These are phyloP conservation scores for Penicillium brasilianum DNA, from an alignment of 2,329 filamentous ascomycete genomes.

Conservation along the genomic window DNA sequence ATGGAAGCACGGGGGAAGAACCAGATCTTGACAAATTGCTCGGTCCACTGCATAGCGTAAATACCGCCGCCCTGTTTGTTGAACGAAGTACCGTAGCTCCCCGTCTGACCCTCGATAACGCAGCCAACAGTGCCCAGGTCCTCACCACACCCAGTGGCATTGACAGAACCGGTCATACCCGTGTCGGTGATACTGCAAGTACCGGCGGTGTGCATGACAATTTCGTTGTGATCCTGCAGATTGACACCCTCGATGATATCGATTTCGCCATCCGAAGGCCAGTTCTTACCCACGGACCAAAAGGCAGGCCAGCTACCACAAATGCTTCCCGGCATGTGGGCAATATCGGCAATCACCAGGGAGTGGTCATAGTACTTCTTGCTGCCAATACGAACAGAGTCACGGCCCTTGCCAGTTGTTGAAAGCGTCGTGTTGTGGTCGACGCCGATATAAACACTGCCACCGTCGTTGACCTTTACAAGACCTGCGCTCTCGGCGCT, in stretches of 20 bases:
- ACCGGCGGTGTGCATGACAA: slow-evolving; percentile 56
- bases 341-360: slow-evolving; percentile 54
- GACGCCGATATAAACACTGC: slow-evolving; percentile 52
- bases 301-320: slow-evolving; percentile 60
- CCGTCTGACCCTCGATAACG: slow-evolving; percentile 45
- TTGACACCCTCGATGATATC: slow-evolving; percentile 61
- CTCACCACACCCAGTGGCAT: slow-evolving; percentile 56
- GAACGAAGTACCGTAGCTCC: slow-evolving; percentile 59
- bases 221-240: slow-evolving; percentile 47
- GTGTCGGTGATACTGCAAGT: slow-evolving; percentile 51
- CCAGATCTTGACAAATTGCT: slow-evolving; percentile 56
- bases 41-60: slow-evolving; percentile 56
- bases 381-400: slow-evolving; percentile 52
- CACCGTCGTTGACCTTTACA: slow-evolving; percentile 40
- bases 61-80: slow-evolving; percentile 57
- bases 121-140: slow-evolving; percentile 46
- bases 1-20: slow-evolving; percentile 54
- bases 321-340: slow-evolving; percentile 53
- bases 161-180: slow-evolving; percentile 56
- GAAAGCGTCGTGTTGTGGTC: slow-evolving; percentile 46
- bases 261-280: slow-evolving; percentile 54
- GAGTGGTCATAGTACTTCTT: slow-evolving; percentile 53
- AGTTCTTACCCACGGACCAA: slow-evolving; percentile 50
- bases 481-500: slow-evolving; percentile 45
- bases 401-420: slow-evolving; percentile 47